Percentiles rank a stretch among this genome's conserved stretches.
Conservation (phyloP, 805 yeast species). For the Saccharomycopsis sp. region DNA sequence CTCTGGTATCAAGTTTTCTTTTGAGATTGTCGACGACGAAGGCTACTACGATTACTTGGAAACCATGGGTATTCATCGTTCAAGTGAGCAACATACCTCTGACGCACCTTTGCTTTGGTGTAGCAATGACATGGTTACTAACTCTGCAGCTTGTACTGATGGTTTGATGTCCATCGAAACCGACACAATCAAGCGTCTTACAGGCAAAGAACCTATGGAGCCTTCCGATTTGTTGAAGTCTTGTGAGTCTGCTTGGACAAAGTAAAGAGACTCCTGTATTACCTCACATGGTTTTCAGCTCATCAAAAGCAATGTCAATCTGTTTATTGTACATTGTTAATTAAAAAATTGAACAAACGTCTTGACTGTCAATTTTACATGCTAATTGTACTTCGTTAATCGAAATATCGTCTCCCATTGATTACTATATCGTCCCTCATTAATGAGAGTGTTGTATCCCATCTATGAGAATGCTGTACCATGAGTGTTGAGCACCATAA, state of each 20-base stretch:
- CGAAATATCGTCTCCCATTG: too few species aligned
- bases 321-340: too few species aligned
- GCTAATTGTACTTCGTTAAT: too few species aligned
- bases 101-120: not conserved
- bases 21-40: not conserved
- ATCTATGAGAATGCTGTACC: too few species aligned
- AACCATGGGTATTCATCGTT: not conserved
- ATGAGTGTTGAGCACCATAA: too few species aligned
- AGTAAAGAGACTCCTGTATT: too few species aligned
- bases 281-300: too few species aligned
- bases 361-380: too few species aligned
- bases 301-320: too few species aligned
- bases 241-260: not conserved
- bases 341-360: too few species aligned
- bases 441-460: too few species aligned
- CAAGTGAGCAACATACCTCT: not conserved
- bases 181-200: not conserved
- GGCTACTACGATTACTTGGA: not conserved
- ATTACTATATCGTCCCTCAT: not conserved
- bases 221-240: not conserved
- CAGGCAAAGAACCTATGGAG: not conserved
- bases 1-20: not conserved
- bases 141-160: not conserved
- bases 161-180: not conserved
- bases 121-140: not conserved